phyloP scores from a whole-genome alignment of 441 rosid species.

The Bruguiera hainesii region DNA sequence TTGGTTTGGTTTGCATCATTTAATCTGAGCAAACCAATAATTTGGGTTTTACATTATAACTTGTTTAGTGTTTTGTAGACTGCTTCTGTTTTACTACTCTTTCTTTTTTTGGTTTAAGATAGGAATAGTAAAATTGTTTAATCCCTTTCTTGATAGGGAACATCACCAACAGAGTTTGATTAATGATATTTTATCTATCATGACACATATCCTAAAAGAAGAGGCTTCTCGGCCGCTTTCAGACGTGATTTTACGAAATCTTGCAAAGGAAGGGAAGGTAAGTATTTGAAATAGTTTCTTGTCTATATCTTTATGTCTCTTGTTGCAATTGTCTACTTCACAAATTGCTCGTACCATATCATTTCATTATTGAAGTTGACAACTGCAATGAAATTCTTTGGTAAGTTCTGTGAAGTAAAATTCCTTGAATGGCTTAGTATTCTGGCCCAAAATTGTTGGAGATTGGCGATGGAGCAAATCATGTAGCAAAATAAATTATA shows the following conservation, averaged over 20 bases:
- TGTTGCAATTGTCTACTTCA: neutral
- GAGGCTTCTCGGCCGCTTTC: conserved; percentile 59
- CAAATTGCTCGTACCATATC: neutral
- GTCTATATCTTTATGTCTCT: neutral
- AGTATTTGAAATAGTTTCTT: conserved; percentile 19
- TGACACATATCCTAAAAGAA: conserved; percentile 66
- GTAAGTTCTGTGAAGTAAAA: no score
- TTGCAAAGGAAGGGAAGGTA: conserved; percentile 67
- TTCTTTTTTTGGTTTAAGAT: neutral
- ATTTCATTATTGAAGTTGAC: no score
- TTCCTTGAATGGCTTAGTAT: no score
- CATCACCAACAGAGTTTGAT: conserved; percentile 56
- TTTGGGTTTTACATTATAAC: neutral
- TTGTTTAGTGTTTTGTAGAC: neutral
- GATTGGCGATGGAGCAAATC: no score
- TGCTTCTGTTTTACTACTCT: neutral
- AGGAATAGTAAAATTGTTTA: neutral
- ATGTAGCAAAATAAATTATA: neutral
- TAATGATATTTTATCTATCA: conserved; percentile 57
- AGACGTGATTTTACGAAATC: conserved; percentile 36
- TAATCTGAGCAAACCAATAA: neutral
- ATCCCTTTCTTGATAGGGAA: conserved; percentile 20
- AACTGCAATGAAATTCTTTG: no score
- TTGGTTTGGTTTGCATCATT: neutral
- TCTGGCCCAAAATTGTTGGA: no score